phyloP scores from a whole-genome alignment of 2,329 filamentous ascomycete species.

The Sporothrix pallida region DNA sequence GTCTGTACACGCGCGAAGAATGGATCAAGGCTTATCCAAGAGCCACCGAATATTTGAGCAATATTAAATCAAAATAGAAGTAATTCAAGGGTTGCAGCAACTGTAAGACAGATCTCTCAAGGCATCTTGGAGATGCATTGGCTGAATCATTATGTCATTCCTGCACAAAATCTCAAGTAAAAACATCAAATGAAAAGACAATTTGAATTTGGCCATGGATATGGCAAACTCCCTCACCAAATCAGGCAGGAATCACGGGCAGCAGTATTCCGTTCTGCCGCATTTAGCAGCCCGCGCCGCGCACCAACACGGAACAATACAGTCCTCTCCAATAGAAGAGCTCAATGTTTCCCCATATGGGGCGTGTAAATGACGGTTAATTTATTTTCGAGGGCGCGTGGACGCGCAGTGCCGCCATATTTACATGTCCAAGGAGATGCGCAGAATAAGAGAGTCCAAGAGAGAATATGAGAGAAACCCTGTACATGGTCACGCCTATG shows the following conservation, averaged over 20 bases:
- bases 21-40: not conserved
- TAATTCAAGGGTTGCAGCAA: too few relatives aligned
- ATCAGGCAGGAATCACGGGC: not conserved
- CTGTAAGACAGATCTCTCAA: not conserved
- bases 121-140: not conserved
- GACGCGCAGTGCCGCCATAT: not conserved
- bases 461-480: too few relatives aligned
- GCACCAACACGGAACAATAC: not conserved
- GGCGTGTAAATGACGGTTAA: not conserved
- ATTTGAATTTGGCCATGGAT: too few relatives aligned
- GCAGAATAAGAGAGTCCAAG: not conserved
- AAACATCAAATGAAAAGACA: not conserved
- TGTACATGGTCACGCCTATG: too few relatives aligned
- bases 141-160: not conserved
- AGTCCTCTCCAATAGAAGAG: not conserved
- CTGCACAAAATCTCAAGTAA: not conserved
- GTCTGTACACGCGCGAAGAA: not conserved
- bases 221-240: not conserved
- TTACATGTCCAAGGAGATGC: conserved; percentile 10
- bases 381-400: conserved; percentile 5
- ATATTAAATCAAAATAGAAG: not conserved
- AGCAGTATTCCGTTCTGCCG: conserved; percentile 29
- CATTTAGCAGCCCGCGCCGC: conserved; percentile 28
- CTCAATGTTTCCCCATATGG: not conserved
- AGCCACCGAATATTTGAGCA: not conserved